Base-by-base conservation (phyloP, 2,329 filamentous ascomycete species). In the Epichloe typhina region DNA sequence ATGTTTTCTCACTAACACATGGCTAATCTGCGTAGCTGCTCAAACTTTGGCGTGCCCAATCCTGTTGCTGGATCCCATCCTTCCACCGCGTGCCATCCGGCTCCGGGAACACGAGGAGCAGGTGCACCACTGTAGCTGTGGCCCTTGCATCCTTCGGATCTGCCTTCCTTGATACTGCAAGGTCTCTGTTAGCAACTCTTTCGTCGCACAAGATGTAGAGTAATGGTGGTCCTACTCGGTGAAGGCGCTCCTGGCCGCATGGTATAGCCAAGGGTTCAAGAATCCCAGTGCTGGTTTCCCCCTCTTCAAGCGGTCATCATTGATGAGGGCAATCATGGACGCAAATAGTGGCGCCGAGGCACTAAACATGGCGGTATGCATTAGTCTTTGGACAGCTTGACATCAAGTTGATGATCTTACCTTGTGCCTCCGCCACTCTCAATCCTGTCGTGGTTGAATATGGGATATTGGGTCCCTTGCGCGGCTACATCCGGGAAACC, bases 281-380 rank as follows among this genome's bases (percentile, higher is more conserved):
- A 81, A 83, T 1, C 80, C 79, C 57, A 83, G 64, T 0, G 68
- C 59, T 6, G 72, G 62, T 59, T 73, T 73, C 1, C 77, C 76
- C n/a, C 68, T 66, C 15, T 73, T 67, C 46, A 84, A 64, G 35
- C 81, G 71, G 21, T 77, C 74, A 53, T 82, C 78, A 59, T 87
- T 87, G 47, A 88, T 63, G 38, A 85, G 71, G 1, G 77, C 72
- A 46, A 88, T 67, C 54, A 88, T 73, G 13, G 74, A 74, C 0
- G 82, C 81, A 47, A 83, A 75, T 0, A 80, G 69, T 0, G 84
- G 84, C 0, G 78, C 68, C 2, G 83, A 75, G 0, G 82, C 82
- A 51, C 70, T 73, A 46, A 21, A 13, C 9, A 6, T 23, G 11
- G 40, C 12, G 8, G 40, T 6, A 17, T 31, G 41, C 41, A 40